Base-by-base conservation (phyloP, 1,284 basidiomycete species). In the Cryptococcus depauperatus region DNA sequence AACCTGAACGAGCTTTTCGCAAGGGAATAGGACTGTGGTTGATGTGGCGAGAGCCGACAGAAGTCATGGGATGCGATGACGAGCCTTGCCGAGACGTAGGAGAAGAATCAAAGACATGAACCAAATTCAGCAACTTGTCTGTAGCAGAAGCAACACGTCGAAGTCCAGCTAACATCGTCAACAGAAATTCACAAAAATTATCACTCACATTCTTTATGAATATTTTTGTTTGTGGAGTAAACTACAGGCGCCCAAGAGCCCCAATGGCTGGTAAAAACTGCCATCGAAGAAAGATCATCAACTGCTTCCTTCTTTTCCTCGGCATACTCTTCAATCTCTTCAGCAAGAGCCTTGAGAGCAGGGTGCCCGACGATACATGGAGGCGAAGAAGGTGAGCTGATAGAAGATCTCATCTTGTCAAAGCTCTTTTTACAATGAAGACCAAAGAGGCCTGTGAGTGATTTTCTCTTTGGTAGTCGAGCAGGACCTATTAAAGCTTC, bases 381-480 rank as follows among this genome's bases (percentile, higher is more conserved):
- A 3, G 50, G 46, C 10, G 50, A 52, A 9, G 21, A 33, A 8
- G 35, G 22, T 10, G 35, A 22, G 19, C 46, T 34, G 5, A 39
- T 22, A 10, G 44, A 46, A 3, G 50, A 50, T 13, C 44, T 51
- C 29, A 58, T 33, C 40, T 48, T 52, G 28, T 56, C 57, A 10
- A 49, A n/a, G 25, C 51, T 55, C 29, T 47, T 52, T 51, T 56
- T 59, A 37, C 61, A 34, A 9, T 50, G 26, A 1, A 58, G 25
- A 8, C 59, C 61, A 44, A 69, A 69, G 1, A 69, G 47, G 3
- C 62, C 64, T 5, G 49, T 56, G 7, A 69, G 50, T 34, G 57
- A 61, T 45, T 68, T 66, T 18, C 67, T 42, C 50, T 63, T 66
- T 1, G 64, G 67, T 2, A 69, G 37, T n/a, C 42, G 41, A 19